These are phyloP conservation scores for Rhizopogon rudus DNA, from an alignment of 768 basidiomycete genomes.

Conservation along the genomic window DNA sequence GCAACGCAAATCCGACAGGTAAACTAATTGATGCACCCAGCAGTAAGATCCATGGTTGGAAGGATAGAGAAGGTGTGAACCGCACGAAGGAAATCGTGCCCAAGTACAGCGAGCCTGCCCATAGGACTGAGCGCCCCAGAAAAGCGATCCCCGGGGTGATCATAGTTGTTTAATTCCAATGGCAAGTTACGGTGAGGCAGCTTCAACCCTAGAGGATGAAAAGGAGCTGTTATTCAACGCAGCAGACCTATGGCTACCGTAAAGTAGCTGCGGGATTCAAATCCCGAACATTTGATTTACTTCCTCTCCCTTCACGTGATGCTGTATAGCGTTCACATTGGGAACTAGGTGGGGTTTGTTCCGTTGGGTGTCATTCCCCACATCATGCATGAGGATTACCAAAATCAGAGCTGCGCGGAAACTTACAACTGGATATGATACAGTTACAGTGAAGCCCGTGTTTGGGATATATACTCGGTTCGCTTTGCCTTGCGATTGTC, in stretches of 20 bases:
- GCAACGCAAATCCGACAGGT: conserved; percentile 28
- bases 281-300: conserved; percentile 5
- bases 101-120: neutral
- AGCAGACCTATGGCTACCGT: neutral
- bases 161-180: conserved; percentile 5
- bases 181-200: neutral
- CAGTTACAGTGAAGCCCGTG: too few species aligned
- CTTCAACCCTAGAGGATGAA: neutral
- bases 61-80: conserved; percentile 12
- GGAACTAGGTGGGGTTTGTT: too few species aligned
- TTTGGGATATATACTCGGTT: too few species aligned
- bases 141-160: conserved; percentile 12
- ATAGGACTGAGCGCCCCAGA: neutral
- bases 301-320: conserved; percentile 2
- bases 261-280: neutral
- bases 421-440: too few species aligned
- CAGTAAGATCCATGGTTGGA: conserved; percentile 37
- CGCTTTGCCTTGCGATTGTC: too few species aligned
- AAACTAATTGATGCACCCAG: conserved; percentile 24
- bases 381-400: too few species aligned
- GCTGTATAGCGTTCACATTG: too few species aligned
- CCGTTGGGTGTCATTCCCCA: too few species aligned
- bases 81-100: conserved; percentile 1
- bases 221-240: too few species aligned
- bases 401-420: too few species aligned